Evolutionary conservation across 164 flowering plant species (phyloP), one percentile per base, ranked within the genome.

Genomic region (Stephania yunnanensis): DNA sequence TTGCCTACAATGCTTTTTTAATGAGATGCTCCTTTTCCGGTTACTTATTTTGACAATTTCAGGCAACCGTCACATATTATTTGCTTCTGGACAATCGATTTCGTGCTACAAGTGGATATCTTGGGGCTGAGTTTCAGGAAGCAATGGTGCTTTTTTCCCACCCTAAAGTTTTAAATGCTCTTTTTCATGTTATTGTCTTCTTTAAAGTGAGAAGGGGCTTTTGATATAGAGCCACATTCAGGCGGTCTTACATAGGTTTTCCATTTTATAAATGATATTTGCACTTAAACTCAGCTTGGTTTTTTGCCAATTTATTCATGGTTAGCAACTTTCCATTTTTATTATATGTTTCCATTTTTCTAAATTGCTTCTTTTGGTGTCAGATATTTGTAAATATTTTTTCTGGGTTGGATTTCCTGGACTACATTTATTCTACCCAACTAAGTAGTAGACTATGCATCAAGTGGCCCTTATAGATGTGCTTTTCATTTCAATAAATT

Each of bases 11-110:
- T 42, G 22, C 46, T 31, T 31, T 17, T 42, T 31, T 25, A 36
- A 36, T 36, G 42, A 36, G 13, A 46, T 2, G 25, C 48, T 46
- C 13, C 55, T 20, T 46, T 70, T 46, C 2, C 10, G 46, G 19
- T 45, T 45, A 46, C 50, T 44, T 50, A 3, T 67, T 75, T 46
- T 30, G 1, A 12, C 17, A 67, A 64, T 85, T 81, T 70, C 89
- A 95, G 98, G 98, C 86, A 75, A 95, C 99, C 67, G 99, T 93
- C 73, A 87, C 99, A 20, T 95, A 95, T 79, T 95, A 91, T 84
- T 80, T 95, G 86, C 85, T 95, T 44, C 73, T 95, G 77, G 99
- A 95, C 87, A 95, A 92, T 76, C 86, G 95, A 13, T 91, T 91
- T 71, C 93, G 92, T 71, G 86, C 86, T 78, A 87, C 96, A 46